Evolutionary conservation across 2,329 filamentous ascomycete genomes (phyloP), one percentile per base, ranked within the genome.

Genomic region (Penicillium sp.): DNA sequence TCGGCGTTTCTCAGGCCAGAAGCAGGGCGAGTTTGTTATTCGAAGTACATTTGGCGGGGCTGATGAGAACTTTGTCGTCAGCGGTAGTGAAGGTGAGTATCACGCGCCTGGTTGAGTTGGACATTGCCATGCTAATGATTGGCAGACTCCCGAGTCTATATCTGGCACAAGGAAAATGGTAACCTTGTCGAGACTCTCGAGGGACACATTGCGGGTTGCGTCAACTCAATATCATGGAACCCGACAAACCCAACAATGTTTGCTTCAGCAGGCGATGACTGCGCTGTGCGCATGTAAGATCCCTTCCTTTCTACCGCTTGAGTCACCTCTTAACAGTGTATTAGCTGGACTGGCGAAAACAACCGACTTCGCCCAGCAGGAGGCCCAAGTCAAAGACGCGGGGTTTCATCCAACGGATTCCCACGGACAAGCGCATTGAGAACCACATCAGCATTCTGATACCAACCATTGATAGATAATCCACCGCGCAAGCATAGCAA

Each of bases 161-260:
- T 98, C 53, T 97, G 91, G 89, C 88, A 95, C 68, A 93, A 89
- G 68, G 86, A 84, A 49, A 89, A 87, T 31, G 89, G 89, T 5
- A 77, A 80, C 5, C 77, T 86, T 0, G 82, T 98, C 5, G 88
- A 90, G 63, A 84, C 81, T 42, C 75, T 97, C 2, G 79, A 83
- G 28, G 91, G 84, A 0, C 92, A 97, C 42, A 74, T 76, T 6
- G 79, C 81, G 10, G 86, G 89, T 29, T 85, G 82, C 52, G 92
- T 93, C 56, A 97, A 96, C 66, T 82, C 89, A 6, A 87, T 95
- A 32, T 80, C 86, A 20, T 98, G 93, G 92, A 93, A 92, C 62
- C 91, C 93, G 1, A 78, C 75, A 9, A 82, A 96, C 64, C 84
- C 89, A 1, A 82, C 81, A 53, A 86, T 96, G 75, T 89, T 96